Evolutionary conservation across 2,329 filamentous ascomycete genomes (phyloP).

Genomic region (Sporothrix humicola): DNA sequence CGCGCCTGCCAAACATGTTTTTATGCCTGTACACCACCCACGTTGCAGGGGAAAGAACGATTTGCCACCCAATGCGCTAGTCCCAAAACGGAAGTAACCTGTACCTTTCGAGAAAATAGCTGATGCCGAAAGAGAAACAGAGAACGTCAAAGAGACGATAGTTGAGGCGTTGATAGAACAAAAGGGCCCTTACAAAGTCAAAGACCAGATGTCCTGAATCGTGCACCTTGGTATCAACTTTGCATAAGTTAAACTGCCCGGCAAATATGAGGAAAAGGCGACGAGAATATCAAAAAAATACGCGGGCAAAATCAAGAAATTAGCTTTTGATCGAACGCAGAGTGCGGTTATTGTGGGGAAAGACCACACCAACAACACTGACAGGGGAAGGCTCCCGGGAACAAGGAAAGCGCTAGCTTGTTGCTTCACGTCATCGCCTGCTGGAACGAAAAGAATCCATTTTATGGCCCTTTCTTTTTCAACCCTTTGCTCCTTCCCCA

Average conservation of each 20-base stretch:
- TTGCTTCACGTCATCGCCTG: slow-evolving; percentile 22
- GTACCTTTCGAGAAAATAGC: background rate
- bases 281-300: background rate
- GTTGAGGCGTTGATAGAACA: background rate
- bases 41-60: background rate
- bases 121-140: background rate
- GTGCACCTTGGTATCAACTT: background rate
- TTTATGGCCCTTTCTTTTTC: background rate
- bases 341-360: slow-evolving; percentile 12
- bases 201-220: background rate
- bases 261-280: background rate
- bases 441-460: no score
- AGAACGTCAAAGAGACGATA: background rate
- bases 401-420: background rate
- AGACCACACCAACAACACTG: background rate
- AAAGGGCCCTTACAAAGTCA: background rate
- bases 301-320: background rate
- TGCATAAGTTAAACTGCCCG: background rate
- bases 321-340: background rate
- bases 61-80: slow-evolving; percentile 19
- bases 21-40: no score
- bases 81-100: slow-evolving; percentile 8
- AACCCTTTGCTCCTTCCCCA: slow-evolving; percentile 10
- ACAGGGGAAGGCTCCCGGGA: background rate
- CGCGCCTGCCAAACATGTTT: slow-evolving; percentile 22